These are phyloP conservation scores for Fraxinus pennsylvanica DNA, from an alignment of 257 asterid species.

Conservation along the genomic window DNA sequence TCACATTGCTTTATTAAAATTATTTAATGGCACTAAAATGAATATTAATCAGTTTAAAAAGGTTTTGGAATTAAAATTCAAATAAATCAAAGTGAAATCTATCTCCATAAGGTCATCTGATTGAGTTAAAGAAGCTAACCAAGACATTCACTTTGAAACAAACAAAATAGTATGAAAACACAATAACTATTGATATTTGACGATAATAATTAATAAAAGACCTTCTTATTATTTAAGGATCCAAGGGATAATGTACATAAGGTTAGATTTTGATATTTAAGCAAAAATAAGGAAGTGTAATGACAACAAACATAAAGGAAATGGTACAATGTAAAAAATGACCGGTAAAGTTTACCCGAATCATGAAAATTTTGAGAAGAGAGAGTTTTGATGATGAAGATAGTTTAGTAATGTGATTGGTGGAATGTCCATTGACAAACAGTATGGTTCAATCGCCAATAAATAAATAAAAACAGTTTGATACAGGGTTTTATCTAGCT, in stretches of 20 bases:
- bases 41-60: not conserved
- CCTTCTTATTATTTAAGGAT: not conserved
- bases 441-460: too few relatives aligned
- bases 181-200: not conserved
- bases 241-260: not conserved
- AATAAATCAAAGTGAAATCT: not conserved
- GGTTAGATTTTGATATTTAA: too few relatives aligned
- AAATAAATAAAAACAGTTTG: not conserved
- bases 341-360: not conserved
- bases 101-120: not conserved
- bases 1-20: not conserved
- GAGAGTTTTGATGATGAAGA: not conserved
- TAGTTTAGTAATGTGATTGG: not conserved
- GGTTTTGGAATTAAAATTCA: not conserved
- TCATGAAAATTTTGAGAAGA: not conserved
- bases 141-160: not conserved
- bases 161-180: not conserved
- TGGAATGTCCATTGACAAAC: not conserved
- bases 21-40: not conserved
- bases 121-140: not conserved
- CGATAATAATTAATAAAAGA: not conserved
- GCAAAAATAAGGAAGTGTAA: not conserved
- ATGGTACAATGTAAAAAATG: not conserved
- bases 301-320: not conserved
- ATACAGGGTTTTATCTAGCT: not conserved